Evolutionary conservation across 2,329 filamentous ascomycete genomes (phyloP).

Genomic region (Diaporthe amygdali): DNA sequence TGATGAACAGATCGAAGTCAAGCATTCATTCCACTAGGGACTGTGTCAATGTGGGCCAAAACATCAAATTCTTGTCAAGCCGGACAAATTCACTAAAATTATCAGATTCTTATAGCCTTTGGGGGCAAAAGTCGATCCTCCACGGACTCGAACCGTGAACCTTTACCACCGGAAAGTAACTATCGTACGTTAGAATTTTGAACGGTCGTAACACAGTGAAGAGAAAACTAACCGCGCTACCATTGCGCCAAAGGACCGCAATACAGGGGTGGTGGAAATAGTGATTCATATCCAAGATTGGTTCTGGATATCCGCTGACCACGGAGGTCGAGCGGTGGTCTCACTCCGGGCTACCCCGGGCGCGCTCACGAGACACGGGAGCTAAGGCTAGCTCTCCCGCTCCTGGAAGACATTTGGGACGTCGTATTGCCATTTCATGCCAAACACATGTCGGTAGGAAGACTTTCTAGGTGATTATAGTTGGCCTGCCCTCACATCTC

Average conservation of each 20-base stretch:
- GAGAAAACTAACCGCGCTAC: neutral
- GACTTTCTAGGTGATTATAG: neutral
- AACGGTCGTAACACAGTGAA: too few relatives aligned
- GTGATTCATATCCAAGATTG: too few relatives aligned
- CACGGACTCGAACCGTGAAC: constrained; percentile 18
- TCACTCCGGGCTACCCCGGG: too few relatives aligned
- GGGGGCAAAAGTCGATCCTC: constrained; percentile 2
- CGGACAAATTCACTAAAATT: neutral
- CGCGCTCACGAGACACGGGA: too few relatives aligned
- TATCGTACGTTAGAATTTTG: neutral
- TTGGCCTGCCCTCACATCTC: neutral
- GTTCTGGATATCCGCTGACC: too few relatives aligned
- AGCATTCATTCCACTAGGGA: too few relatives aligned
- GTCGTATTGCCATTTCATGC: neutral
- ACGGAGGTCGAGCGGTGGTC: neutral
- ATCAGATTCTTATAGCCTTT: neutral
- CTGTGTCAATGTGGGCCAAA: too few relatives aligned
- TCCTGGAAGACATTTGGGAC: neutral
- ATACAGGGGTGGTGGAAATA: neutral
- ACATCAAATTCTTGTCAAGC: neutral
- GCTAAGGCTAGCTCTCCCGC: neutral
- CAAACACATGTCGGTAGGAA: too few relatives aligned
- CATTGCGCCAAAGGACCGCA: constrained; percentile 17
- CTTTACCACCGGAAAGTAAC: constrained; percentile 15
- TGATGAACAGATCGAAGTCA: too few relatives aligned